These are phyloP conservation scores for Paecilomyces niveus DNA, from an alignment of 2,329 filamentous ascomycete species.

Conservation along the genomic window DNA sequence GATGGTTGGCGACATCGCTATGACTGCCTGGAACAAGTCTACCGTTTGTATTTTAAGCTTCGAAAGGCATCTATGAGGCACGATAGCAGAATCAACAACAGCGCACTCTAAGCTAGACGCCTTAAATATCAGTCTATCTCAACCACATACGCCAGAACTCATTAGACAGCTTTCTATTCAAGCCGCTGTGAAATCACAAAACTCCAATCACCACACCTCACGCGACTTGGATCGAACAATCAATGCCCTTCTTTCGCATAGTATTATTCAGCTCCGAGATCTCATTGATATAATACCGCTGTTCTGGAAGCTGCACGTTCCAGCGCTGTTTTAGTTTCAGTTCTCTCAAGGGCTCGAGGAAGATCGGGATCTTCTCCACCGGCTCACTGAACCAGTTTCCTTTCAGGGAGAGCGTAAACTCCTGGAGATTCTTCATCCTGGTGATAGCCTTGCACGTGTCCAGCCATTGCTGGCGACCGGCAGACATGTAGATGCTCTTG, in stretches of 20 bases:
- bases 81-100: background rate
- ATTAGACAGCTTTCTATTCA: background rate
- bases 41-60: background rate
- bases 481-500: constrained; percentile 29
- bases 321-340: constrained; percentile 17
- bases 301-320: constrained; percentile 25
- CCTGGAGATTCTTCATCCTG: constrained; percentile 16
- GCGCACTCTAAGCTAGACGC: background rate
- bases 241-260: constrained; percentile 24
- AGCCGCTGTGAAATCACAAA: background rate
- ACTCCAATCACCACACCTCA: background rate
- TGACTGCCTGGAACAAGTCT: background rate
- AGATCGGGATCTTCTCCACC: constrained; percentile 27
- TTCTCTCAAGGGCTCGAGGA: constrained; percentile 27
- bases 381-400: constrained; percentile 32
- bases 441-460: constrained; percentile 26
- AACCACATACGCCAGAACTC: background rate
- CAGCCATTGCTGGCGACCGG: constrained; percentile 29
- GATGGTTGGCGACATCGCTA: too few species aligned
- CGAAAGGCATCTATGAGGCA: background rate
- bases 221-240: constrained; percentile 20
- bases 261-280: constrained; percentile 19
- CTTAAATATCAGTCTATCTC: background rate
- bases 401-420: constrained; percentile 24
- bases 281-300: constrained; percentile 27